Percentiles rank a stretch among this genome's conserved stretches.
Evolutionary conservation across 345 rosid species (phyloP).

Genomic region (Lumnitzera littorea): DNA sequence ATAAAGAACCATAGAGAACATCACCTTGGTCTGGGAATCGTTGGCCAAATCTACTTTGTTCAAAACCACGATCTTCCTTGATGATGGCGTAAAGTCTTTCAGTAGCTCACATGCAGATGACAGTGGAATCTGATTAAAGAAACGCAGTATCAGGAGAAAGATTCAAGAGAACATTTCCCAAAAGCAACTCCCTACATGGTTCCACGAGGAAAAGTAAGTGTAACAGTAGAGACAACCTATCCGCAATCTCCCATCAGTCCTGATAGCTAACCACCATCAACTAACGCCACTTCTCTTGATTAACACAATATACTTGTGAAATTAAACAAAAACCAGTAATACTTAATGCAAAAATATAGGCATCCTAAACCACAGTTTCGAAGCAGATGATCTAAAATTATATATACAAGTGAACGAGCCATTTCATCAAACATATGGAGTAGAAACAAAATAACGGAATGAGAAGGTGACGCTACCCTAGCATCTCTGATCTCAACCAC

Average conservation of each 20-base stretch:
- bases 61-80: slow-evolving; percentile 46
- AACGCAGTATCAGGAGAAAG: neutral
- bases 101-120: slow-evolving; percentile 51
- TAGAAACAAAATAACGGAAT: neutral
- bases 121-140: slow-evolving; percentile 46
- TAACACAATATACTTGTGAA: too few species aligned
- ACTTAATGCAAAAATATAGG: too few species aligned
- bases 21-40: slow-evolving; percentile 34
- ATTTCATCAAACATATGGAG: slow-evolving; percentile 32
- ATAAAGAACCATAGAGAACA: neutral
- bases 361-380: too few species aligned
- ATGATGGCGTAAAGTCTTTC: slow-evolving; percentile 18
- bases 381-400: neutral
- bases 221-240: too few species aligned
- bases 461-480: slow-evolving; percentile 27
- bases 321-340: too few species aligned
- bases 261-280: too few species aligned
- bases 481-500: slow-evolving; percentile 75
- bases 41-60: slow-evolving; percentile 76
- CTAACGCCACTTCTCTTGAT: too few species aligned
- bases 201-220: too few species aligned
- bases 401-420: slow-evolving; percentile 10
- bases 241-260: too few species aligned
- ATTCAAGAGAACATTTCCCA: neutral
- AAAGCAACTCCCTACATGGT: too few species aligned